Conservation (phyloP, 345 rosid genomes). For the Populus davidiana region DNA sequence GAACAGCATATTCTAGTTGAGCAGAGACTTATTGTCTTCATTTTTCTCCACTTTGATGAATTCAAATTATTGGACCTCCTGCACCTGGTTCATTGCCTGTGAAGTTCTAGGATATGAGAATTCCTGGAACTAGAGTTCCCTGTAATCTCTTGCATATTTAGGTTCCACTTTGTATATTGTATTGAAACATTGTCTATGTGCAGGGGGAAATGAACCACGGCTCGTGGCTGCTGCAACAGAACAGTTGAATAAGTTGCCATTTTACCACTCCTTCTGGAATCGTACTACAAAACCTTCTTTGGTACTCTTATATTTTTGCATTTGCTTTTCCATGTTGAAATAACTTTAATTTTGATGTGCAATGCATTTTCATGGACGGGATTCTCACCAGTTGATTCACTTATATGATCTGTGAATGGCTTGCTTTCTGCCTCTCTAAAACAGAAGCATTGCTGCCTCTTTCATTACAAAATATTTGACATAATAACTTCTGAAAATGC, state of each 20-base stretch:
- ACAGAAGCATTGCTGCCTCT: not conserved
- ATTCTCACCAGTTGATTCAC: not conserved
- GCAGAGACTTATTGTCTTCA: not conserved
- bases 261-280: slow-evolving; percentile 98
- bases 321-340: not conserved
- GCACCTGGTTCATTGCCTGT: not conserved
- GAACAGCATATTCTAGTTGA: not conserved
- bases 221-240: slow-evolving; percentile 79
- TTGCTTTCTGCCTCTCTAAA: not conserved
- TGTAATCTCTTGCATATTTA: not conserved
- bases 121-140: not conserved
- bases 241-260: slow-evolving; percentile 78
- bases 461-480: slow-evolving; percentile 8
- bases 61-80: not conserved
- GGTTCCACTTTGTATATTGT: not conserved
- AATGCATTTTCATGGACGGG: not conserved
- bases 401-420: not conserved
- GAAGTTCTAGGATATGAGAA: not conserved
- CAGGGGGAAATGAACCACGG: slow-evolving; percentile 89
- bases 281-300: slow-evolving; percentile 92
- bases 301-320: slow-evolving; percentile 37
- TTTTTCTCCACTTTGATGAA: not conserved
- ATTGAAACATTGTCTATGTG: slow-evolving; percentile 17
- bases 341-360: not conserved
- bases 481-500: slow-evolving; percentile 1